Evolutionary conservation across 163 green algal genomes (phyloP).

Genomic region (Chlamydomonas reinhardtii): DNA sequence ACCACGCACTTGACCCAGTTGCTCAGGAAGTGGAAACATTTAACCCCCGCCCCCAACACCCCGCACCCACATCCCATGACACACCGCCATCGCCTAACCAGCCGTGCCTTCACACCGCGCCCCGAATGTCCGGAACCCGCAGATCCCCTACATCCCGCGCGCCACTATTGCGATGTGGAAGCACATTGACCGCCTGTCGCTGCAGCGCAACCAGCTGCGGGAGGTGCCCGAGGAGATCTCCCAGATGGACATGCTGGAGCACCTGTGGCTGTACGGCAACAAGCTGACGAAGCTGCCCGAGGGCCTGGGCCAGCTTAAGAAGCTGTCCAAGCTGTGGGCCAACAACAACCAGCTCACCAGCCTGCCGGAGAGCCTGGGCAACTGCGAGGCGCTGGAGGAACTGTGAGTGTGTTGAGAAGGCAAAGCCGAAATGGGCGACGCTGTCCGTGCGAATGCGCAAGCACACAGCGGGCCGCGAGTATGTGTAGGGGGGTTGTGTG

Average conservation of each 20-base stretch:
- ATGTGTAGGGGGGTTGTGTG: too few species aligned
- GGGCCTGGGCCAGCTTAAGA: not conserved
- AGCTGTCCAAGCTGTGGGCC: not conserved
- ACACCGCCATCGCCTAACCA: too few species aligned
- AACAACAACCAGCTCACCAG: not conserved
- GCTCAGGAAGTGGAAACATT: too few species aligned
- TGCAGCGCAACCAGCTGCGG: constrained; percentile 12
- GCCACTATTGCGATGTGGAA: not conserved
- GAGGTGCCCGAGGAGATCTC: not conserved
- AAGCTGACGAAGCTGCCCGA: not conserved
- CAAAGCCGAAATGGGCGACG: not conserved
- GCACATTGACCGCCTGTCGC: not conserved
- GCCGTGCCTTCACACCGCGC: too few species aligned
- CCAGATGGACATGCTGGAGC: not conserved
- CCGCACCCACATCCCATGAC: too few species aligned
- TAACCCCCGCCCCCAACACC: too few species aligned
- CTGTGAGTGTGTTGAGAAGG: not conserved
- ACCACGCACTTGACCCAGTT: too few species aligned
- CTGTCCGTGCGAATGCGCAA: too few species aligned
- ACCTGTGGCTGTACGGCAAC: constrained; percentile 15
- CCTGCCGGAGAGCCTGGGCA: not conserved
- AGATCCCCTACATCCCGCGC: not conserved
- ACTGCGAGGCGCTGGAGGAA: not conserved
- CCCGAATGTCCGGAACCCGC: too few species aligned
- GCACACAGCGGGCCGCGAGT: too few species aligned